Conservation (phyloP, 1,284 basidiomycete species). For the Heterobasidion occidentale region DNA sequence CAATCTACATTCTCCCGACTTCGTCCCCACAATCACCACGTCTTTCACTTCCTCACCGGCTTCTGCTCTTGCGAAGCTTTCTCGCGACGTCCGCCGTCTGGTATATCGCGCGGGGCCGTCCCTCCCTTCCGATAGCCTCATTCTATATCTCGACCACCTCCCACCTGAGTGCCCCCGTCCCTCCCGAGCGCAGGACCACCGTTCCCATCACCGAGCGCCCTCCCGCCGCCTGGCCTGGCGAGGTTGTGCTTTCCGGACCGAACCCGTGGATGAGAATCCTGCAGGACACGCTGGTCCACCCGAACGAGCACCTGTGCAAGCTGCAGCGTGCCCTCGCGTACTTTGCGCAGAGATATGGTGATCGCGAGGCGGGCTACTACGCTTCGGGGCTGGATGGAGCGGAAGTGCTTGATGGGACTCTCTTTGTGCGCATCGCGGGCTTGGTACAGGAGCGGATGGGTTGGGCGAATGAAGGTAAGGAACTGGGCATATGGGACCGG, state of each 20-base stretch:
- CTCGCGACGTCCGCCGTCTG: conserved; percentile 25
- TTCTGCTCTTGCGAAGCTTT: conserved; percentile 31
- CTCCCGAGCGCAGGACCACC: conserved; percentile 10
- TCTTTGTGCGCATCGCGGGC: conserved; percentile 5
- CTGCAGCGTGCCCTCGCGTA: conserved; percentile 48
- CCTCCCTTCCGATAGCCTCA: conserved; percentile 22
- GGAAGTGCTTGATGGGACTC: conserved; percentile 17
- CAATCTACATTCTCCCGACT: conserved; percentile 21
- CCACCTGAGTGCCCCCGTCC: conserved; percentile 11
- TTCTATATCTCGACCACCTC: conserved; percentile 24
- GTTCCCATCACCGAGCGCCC: conserved; percentile 18
- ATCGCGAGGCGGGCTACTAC: conserved; percentile 26
- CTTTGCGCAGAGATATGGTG: conserved; percentile 42
- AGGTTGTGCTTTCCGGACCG: conserved; percentile 20
- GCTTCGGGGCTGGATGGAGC: conserved; percentile 31
- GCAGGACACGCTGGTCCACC: conserved; percentile 38
- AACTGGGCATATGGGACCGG: conserved; percentile 1
- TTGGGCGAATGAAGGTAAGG: conserved; percentile 3
- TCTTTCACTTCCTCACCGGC: conserved; percentile 16
- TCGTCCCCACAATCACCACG: background rate
- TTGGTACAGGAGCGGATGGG: conserved; percentile 4
- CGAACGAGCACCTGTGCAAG: conserved; percentile 60
- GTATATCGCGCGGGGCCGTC: conserved; percentile 33
- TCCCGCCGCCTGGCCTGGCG: conserved; percentile 9
- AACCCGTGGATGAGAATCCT: conserved; percentile 53